A percentile compares a stretch with the other conserved stretches of the same genome.
phyloP scores from a whole-genome alignment of 2,329 filamentous ascomycete genomes.

The Atkinsonella texensis region DNA sequence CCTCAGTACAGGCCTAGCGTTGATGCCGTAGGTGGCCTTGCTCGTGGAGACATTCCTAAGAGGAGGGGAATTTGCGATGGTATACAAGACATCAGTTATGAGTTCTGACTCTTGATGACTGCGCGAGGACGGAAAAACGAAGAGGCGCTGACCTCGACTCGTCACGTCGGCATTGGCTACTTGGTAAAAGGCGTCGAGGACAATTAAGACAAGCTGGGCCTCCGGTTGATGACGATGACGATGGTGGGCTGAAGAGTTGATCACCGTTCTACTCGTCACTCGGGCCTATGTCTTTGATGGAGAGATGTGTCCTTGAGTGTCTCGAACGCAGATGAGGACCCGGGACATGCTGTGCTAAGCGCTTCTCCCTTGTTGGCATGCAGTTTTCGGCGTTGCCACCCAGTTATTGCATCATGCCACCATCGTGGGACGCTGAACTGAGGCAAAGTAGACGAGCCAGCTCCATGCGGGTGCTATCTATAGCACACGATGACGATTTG shows the following conservation, averaged over 20 bases:
- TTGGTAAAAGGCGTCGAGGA: conserved; percentile 1
- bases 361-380: conserved; percentile 2
- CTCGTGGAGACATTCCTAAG: conserved; percentile 6
- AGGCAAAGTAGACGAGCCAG: neutral
- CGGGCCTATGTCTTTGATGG: neutral
- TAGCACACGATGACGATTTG: neutral
- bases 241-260: neutral
- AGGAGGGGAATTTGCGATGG: conserved; percentile 2
- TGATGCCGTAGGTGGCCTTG: conserved; percentile 2
- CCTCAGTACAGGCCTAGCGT: conserved; percentile 3
- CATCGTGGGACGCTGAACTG: neutral
- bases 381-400: neutral
- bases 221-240: neutral
- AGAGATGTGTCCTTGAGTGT: neutral
- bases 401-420: conserved; percentile 3
- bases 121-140: neutral
- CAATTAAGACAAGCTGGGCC: neutral
- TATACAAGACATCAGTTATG: neutral
- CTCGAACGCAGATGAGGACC: neutral
- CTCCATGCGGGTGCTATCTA: neutral
- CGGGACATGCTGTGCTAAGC: neutral
- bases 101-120: neutral
- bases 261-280: neutral
- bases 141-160: neutral
- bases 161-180: neutral